A percentile compares a stretch with the other conserved stretches of the same genome.
phyloP scores from a whole-genome alignment of 257 asterid species.

The Nicotiana knightiana region DNA sequence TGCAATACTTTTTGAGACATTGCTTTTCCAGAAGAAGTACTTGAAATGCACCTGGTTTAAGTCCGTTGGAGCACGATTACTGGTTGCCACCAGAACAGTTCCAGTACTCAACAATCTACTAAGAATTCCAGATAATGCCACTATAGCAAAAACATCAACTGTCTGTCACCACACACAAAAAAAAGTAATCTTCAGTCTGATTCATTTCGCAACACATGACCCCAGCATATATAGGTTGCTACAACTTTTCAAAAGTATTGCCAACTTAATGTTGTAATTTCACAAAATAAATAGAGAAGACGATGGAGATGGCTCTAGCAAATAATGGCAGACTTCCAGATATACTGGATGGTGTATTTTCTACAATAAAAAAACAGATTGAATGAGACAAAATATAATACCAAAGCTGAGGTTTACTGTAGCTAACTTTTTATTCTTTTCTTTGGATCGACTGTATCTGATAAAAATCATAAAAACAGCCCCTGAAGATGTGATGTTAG shows the following conservation, averaged over 20 bases:
- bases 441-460: neutral
- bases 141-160: slow-evolving; percentile 93
- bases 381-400: neutral
- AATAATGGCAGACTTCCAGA: neutral
- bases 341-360: neutral
- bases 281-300: slow-evolving; percentile 2
- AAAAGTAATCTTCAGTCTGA: neutral
- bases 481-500: neutral
- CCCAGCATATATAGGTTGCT: neutral
- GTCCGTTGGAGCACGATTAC: slow-evolving; percentile 94
- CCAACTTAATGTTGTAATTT: neutral
- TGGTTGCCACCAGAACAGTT: slow-evolving; percentile 93
- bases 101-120: slow-evolving; percentile 91
- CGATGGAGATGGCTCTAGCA: neutral
- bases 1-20: neutral
- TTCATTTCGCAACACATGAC: neutral
- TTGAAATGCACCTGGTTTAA: slow-evolving; percentile 63
- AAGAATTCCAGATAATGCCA: slow-evolving; percentile 92
- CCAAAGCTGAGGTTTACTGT: neutral
- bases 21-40: neutral
- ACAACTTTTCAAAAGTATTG: neutral
- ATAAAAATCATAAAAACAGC: neutral
- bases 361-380: neutral
- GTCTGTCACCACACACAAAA: slow-evolving; percentile 47
- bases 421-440: neutral